These are phyloP conservation scores for Aspergillus conjunctus DNA, from an alignment of 495 filamentous ascomycete species.

Conservation along the genomic window DNA sequence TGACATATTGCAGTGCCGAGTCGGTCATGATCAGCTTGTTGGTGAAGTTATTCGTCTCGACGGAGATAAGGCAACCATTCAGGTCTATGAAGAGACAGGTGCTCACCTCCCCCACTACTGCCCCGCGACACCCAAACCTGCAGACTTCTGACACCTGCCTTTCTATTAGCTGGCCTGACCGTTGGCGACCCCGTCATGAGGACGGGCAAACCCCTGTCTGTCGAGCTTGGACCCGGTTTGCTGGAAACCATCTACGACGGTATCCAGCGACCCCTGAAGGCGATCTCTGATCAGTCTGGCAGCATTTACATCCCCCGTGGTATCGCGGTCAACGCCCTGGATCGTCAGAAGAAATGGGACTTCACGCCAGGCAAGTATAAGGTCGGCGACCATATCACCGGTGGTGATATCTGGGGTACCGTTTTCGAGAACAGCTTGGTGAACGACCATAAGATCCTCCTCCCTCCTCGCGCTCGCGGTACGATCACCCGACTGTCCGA, in stretches of 20 bases:
- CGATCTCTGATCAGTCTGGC: slow-evolving; percentile 72
- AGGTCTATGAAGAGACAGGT: slow-evolving; percentile 99
- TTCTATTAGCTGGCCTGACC: slow-evolving; percentile 76
- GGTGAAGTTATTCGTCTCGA: slow-evolving; percentile 99
- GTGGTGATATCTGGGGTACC: slow-evolving; percentile 90
- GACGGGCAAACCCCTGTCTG: slow-evolving; percentile 92
- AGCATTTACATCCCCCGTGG: slow-evolving; percentile 98
- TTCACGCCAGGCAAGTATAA: slow-evolving; percentile 83
- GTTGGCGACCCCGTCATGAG: slow-evolving; percentile 91
- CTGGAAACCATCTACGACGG: slow-evolving; percentile 99
- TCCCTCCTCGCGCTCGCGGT: slow-evolving; percentile 88
- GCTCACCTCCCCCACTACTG: slow-evolving; percentile 32
- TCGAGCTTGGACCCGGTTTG: slow-evolving; percentile 94
- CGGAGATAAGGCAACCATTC: slow-evolving; percentile 91
- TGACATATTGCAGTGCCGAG: slow-evolving; percentile 61
- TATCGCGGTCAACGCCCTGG: slow-evolving; percentile 83
- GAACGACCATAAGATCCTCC: slow-evolving; percentile 89
- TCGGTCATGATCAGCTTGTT: slow-evolving; percentile 85
- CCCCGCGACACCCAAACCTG: slow-evolving; percentile 7
- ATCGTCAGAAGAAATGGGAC: slow-evolving; percentile 90
- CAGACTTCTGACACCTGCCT: slow-evolving; percentile 18
- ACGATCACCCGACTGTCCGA: slow-evolving; percentile 88
- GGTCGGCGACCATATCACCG: slow-evolving; percentile 94
- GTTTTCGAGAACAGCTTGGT: slow-evolving; percentile 97
- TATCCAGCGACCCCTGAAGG: slow-evolving; percentile 91